Conservation (phyloP, 202 grass and related monocot genomes). For the Musa balbisiana region DNA sequence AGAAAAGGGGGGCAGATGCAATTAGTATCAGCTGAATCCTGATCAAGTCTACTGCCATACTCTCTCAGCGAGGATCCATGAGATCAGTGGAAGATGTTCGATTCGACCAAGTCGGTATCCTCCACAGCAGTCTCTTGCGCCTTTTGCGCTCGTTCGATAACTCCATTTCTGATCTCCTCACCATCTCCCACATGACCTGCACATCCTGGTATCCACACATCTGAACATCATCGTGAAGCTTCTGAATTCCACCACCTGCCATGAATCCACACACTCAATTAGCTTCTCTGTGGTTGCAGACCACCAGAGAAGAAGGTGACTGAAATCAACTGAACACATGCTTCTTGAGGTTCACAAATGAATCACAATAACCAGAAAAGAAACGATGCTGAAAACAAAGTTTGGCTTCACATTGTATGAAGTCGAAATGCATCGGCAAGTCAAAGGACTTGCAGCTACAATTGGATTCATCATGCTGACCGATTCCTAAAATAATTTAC, state of each 20-base stretch:
- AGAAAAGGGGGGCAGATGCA: too few relatives aligned
- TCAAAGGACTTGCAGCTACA: too few relatives aligned
- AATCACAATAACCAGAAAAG: too few relatives aligned
- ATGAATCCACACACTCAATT: too few relatives aligned
- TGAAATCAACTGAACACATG: background rate
- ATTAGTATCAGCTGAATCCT: background rate
- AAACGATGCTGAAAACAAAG: too few relatives aligned
- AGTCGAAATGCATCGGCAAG: too few relatives aligned
- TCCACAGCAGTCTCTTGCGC: constrained; percentile 25
- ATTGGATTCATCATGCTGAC: too few relatives aligned
- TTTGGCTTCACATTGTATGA: too few relatives aligned
- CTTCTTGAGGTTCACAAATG: too few relatives aligned
- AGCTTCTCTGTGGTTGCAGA: too few relatives aligned
- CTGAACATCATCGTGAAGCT: constrained; percentile 77
- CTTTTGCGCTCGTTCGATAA: constrained; percentile 27
- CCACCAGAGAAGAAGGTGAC: background rate
- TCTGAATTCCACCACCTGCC: constrained; percentile 61
- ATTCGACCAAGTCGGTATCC: constrained; percentile 30
- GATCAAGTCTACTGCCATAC: background rate
- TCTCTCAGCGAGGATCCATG: background rate
- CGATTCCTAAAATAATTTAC: too few relatives aligned
- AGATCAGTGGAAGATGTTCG: constrained; percentile 20
- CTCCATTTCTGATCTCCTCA: constrained; percentile 55
- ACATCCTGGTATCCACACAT: constrained; percentile 90
- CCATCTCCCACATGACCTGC: constrained; percentile 89